These are phyloP conservation scores for Candida nonsorbophila DNA, from an alignment of 805 yeast genomes.

Conservation along the genomic window DNA sequence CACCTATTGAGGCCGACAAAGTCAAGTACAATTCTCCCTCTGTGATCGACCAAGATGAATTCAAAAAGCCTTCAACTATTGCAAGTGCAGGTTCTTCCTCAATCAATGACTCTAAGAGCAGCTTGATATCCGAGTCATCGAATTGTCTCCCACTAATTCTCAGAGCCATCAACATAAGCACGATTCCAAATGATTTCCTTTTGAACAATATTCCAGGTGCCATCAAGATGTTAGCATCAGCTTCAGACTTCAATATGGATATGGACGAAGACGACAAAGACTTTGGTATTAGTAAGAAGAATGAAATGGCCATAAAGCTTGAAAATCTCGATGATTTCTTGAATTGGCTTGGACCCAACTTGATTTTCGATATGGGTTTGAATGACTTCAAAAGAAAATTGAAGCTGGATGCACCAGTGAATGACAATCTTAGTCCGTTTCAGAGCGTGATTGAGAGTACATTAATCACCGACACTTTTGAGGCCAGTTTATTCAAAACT, in stretches of 20 bases:
- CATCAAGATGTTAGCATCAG: slow-evolving; percentile 9
- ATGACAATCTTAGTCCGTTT: not conserved
- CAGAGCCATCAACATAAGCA: slow-evolving; percentile 55
- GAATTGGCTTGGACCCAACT: slow-evolving; percentile 36
- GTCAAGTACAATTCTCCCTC: slow-evolving; percentile 9
- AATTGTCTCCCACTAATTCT: slow-evolving; percentile 67
- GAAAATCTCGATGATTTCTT: slow-evolving; percentile 27
- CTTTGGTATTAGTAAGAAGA: slow-evolving; percentile 19
- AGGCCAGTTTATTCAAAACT: slow-evolving; percentile 13
- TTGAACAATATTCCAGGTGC: slow-evolving; percentile 24
- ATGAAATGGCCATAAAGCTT: slow-evolving; percentile 24
- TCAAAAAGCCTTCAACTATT: slow-evolving; percentile 5
- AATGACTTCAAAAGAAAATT: slow-evolving; percentile 10
- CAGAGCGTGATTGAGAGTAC: slow-evolving; percentile 1
- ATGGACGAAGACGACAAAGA: slow-evolving; percentile 33
- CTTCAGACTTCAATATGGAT: slow-evolving; percentile 25
- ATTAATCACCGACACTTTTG: slow-evolving; percentile 9
- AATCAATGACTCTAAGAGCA: no score
- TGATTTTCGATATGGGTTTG: slow-evolving; percentile 32
- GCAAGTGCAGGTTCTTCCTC: no score
- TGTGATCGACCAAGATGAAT: slow-evolving; percentile 7
- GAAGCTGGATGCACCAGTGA: slow-evolving; percentile 4
- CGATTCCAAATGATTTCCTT: slow-evolving; percentile 54
- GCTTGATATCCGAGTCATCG: slow-evolving; percentile 29
- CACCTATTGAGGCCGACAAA: slow-evolving; percentile 9